phyloP scores from a whole-genome alignment of 1,139 yeast genomes.

The Keqinozyma sinolaborantium region DNA sequence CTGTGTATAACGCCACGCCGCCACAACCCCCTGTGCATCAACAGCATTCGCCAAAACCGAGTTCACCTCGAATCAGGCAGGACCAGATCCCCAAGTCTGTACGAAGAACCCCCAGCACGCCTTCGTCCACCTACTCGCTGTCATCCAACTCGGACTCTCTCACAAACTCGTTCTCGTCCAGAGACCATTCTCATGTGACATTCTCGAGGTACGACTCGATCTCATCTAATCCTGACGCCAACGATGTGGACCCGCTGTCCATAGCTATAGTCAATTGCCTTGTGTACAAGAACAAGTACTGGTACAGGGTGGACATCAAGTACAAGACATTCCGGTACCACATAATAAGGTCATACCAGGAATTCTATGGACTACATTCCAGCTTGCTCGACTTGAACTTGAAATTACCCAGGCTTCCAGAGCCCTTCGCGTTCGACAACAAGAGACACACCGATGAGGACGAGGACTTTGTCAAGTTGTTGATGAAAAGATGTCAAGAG shows the following conservation, averaged over 20 bases:
- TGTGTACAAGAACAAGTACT: conserved; percentile 33
- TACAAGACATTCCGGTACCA: conserved; percentile 28
- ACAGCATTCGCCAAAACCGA: too few species aligned
- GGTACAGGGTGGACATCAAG: conserved; percentile 41
- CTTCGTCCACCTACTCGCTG: too few species aligned
- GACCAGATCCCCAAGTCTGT: too few species aligned
- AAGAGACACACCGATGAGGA: conserved; percentile 4
- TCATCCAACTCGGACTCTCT: too few species aligned
- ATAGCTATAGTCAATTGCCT: conserved; percentile 36
- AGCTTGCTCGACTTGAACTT: conserved; percentile 9
- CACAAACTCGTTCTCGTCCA: too few species aligned
- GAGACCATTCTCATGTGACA: too few species aligned
- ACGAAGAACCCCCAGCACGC: too few species aligned
- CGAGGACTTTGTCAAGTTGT: conserved; percentile 9
- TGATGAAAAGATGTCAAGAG: conserved; percentile 28
- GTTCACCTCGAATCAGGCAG: too few species aligned
- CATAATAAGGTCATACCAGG: conserved; percentile 41
- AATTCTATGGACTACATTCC: conserved; percentile 41
- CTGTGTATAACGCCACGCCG: not conserved
- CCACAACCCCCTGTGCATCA: not conserved
- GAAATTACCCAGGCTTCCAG: conserved; percentile 39
- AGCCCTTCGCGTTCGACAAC: conserved; percentile 30
- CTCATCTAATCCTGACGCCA: too few species aligned
- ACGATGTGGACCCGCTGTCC: too few species aligned
- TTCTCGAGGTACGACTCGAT: too few species aligned